A percentile compares a stretch with the other conserved stretches of the same genome.
phyloP scores from a whole-genome alignment of 805 yeast genomes.

The Metschnikowia henanensis region DNA sequence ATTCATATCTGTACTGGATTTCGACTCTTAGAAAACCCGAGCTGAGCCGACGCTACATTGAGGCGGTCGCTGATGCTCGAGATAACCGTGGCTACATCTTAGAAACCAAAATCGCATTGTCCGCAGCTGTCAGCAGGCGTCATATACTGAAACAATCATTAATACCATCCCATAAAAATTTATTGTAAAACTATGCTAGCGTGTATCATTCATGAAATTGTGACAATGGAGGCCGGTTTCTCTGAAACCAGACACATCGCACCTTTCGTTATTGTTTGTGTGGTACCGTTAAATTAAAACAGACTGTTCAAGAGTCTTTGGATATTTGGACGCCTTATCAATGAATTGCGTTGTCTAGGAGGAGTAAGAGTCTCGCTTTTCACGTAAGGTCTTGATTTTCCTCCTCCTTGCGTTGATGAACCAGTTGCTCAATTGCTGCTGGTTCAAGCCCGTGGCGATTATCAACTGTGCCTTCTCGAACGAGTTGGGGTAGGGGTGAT shows the following conservation, averaged over 20 bases:
- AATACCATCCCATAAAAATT: conserved; percentile 1
- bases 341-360: background rate
- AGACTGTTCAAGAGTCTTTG: background rate
- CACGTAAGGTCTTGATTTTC: conserved; percentile 54
- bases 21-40: too few relatives aligned
- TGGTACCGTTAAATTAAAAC: background rate
- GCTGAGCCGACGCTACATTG: too few relatives aligned
- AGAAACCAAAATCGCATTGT: background rate
- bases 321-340: background rate
- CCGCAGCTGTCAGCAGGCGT: background rate
- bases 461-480: conserved; percentile 71
- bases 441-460: conserved; percentile 72
- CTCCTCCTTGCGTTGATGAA: conserved; percentile 85
- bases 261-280: background rate
- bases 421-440: conserved; percentile 85
- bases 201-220: background rate
- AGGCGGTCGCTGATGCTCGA: too few relatives aligned
- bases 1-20: too few relatives aligned
- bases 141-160: background rate
- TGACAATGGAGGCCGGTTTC: background rate
- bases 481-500: conserved; percentile 83
- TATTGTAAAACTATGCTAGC: conserved; percentile 1
- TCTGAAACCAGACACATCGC: background rate
- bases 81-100: too few relatives aligned
- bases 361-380: conserved; percentile 22